These are phyloP conservation scores for Microstegium vimineum DNA, from an alignment of 176 grass and related monocot species.

Conservation along the genomic window DNA sequence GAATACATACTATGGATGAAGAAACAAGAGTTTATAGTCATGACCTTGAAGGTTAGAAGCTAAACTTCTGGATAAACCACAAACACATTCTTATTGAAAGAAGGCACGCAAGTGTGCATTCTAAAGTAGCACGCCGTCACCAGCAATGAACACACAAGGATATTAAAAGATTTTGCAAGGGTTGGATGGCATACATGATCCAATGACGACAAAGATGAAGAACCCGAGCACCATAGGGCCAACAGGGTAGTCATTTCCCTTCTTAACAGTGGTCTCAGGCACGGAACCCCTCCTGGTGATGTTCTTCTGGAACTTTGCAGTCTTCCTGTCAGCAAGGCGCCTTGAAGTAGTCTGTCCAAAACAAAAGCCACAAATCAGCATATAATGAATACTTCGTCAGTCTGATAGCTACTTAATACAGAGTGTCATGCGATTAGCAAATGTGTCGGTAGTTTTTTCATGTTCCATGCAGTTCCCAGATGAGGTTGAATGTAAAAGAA, in stretches of 20 bases:
- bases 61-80: not conserved
- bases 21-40: not conserved
- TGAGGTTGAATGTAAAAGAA: not conserved
- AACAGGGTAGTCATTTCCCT: constrained; percentile 64
- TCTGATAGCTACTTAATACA: not conserved
- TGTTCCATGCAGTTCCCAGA: not conserved
- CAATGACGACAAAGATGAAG: constrained; percentile 61
- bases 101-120: not conserved
- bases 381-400: not conserved
- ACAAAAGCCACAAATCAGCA: not conserved
- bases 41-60: not conserved
- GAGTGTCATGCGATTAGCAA: not conserved
- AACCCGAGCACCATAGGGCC: constrained; percentile 56
- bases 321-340: constrained; percentile 61
- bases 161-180: not conserved
- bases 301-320: constrained; percentile 60
- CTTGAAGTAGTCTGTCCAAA: constrained; percentile 54
- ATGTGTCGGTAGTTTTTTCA: not conserved
- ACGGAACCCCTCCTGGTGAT: constrained; percentile 62
- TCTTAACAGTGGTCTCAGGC: constrained; percentile 56
- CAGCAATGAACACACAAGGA: not conserved
- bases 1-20: not conserved
- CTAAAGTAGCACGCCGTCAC: not conserved
- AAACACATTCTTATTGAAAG: not conserved
- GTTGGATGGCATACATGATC: constrained; percentile 53